Evolutionary conservation across 1,284 basidiomycete species (phyloP).

Genomic region (Puccinia polysora): DNA sequence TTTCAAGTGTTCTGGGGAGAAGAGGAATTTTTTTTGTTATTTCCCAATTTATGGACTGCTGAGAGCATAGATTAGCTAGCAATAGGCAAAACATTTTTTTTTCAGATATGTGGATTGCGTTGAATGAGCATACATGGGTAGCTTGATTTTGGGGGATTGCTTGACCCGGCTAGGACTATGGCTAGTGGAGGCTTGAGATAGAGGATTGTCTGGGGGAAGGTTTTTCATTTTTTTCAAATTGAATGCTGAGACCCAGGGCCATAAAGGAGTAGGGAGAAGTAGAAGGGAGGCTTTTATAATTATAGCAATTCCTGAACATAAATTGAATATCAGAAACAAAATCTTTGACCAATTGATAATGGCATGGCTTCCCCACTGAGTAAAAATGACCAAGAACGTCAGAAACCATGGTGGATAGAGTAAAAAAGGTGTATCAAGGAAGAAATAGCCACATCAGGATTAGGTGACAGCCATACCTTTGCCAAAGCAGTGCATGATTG

Average conservation of each 20-base stretch:
- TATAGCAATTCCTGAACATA: slow-evolving; percentile 80
- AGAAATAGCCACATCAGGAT: background rate
- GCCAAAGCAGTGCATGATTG: slow-evolving; percentile 77
- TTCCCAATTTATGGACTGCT: slow-evolving; percentile 58
- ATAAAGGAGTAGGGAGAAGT: slow-evolving; percentile 74
- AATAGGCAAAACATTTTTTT: slow-evolving; percentile 52
- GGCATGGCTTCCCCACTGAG: slow-evolving; percentile 28
- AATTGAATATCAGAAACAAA: slow-evolving; percentile 75
- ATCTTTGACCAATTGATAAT: slow-evolving; percentile 60
- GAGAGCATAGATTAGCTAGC: slow-evolving; percentile 51
- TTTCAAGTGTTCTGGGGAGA: slow-evolving; percentile 61
- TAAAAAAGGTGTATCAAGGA: background rate
- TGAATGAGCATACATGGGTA: slow-evolving; percentile 50
- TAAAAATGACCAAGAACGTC: background rate
- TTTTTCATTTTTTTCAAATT: slow-evolving; percentile 86
- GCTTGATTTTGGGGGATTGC: slow-evolving; percentile 34
- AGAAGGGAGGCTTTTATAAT: slow-evolving; percentile 74
- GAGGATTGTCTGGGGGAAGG: slow-evolving; percentile 65
- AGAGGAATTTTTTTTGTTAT: slow-evolving; percentile 67
- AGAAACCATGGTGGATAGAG: background rate
- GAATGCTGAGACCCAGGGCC: slow-evolving; percentile 74
- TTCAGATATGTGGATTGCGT: slow-evolving; percentile 8
- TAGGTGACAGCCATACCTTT: slow-evolving; percentile 43
- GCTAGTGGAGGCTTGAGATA: slow-evolving; percentile 21
- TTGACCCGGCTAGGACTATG: slow-evolving; percentile 33